phyloP scores from a whole-genome alignment of 2,329 filamentous ascomycete genomes.

The Xylaria sp. region DNA sequence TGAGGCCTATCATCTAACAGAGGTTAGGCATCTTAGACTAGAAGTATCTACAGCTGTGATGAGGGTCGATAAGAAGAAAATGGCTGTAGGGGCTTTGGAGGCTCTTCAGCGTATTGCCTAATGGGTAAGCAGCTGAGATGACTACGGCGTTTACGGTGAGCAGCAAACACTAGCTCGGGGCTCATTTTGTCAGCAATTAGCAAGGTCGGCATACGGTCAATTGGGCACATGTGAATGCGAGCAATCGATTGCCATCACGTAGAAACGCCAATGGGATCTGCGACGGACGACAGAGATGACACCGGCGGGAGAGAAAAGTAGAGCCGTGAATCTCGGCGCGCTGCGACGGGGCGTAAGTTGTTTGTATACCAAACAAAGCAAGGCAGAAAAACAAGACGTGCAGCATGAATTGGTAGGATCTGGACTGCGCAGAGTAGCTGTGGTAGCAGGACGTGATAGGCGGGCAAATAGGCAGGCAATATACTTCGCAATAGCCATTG shows the following conservation, averaged over 20 bases:
- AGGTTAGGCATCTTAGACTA: background rate
- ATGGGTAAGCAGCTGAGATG: constrained; percentile 2
- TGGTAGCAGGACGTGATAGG: constrained; percentile 16
- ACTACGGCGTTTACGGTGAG: background rate
- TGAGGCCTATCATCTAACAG: background rate
- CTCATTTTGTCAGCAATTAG: constrained; percentile 11
- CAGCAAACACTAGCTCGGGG: background rate
- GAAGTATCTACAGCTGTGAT: too few relatives aligned
- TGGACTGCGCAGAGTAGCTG: constrained; percentile 19
- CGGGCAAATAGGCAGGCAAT: constrained; percentile 28
- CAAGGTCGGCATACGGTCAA: constrained; percentile 7
- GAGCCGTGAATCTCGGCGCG: constrained; percentile 16
- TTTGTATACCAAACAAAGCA: constrained; percentile 23
- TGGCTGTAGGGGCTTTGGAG: constrained; percentile 24
- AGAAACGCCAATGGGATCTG: constrained; percentile 20
- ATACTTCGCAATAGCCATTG: constrained; percentile 17
- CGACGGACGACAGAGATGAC: constrained; percentile 12
- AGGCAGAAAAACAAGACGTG: constrained; percentile 23
- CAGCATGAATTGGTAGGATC: constrained; percentile 29
- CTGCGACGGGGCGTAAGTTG: constrained; percentile 16
- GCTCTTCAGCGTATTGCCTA: constrained; percentile 19
- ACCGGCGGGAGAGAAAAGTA: constrained; percentile 12
- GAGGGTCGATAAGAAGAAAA: background rate
- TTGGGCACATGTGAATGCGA: constrained; percentile 22
- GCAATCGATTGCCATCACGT: constrained; percentile 8